Evolutionary conservation across 1,284 basidiomycete genomes (phyloP), one percentile per base, ranked within the genome.

Genomic region (Sporisorium reilianum): DNA sequence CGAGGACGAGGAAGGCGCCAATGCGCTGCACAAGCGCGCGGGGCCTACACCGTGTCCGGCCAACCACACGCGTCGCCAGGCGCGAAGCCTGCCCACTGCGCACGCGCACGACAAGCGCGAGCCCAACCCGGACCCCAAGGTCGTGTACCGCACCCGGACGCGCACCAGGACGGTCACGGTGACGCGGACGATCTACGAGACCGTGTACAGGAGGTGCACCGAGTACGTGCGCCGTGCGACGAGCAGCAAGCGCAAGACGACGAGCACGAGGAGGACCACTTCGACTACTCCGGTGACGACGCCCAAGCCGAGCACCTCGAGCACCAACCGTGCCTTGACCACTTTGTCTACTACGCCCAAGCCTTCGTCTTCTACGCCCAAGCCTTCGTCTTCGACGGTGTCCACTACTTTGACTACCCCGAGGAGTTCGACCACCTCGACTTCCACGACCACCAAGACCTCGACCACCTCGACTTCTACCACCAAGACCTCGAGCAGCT

Each of bases 141-240:
- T 38, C 18, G 34, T 48, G 28, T 48, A 50, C 45, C 64, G 45
- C 28, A 66, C 64, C 20, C 52, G 44, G 46, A 44, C 53, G 11
- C 51, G 36, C 26, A 60, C 70, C 12, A 53, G 34, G 16, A 67
- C 64, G 4, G 50, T 64, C 20, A 51, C 49, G 10, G 49, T 55
- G 14, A 73, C 71, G 7, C 64, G 34, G 40, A 74, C 71, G 26
- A 65, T 74, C 59, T 64, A 64, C 38, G 61, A 68, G 52, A 74
- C 71, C 2, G 58, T 74, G 20, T 61, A 62, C 32, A 32, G 65
- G 20, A 42, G 62, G 20, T 74, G 71, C 50, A 69, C 65, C 6
- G 32, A 52, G 55, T 61, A 64, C 40, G 41, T 56, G 4, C 44
- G 56, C 11, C 52, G 70, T 2, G 61, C 61, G 0, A 41, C 52